Evolutionary conservation across 192 early-diverging fungal species (phyloP).

Genomic region (Piromyces finnis): DNA sequence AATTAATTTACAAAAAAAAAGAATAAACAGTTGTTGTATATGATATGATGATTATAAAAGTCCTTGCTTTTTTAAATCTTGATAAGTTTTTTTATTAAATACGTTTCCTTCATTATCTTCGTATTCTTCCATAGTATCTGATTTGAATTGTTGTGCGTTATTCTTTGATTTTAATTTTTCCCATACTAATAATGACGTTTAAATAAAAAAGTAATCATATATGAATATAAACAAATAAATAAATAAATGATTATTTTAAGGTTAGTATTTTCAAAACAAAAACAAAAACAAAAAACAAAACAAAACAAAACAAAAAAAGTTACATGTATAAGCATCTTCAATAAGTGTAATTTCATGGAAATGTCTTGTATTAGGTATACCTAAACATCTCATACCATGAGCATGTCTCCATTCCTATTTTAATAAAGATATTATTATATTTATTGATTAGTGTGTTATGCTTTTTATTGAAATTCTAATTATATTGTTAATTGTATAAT

Average conservation of each 20-base stretch:
- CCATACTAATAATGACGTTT: conserved; percentile 47
- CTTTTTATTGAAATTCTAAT: too few species aligned
- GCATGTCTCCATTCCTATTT: conserved; percentile 82
- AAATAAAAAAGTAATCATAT: too few species aligned
- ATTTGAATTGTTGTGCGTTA: conserved; percentile 45
- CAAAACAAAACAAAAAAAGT: too few species aligned
- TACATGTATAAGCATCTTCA: conserved; percentile 72
- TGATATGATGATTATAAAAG: conserved; percentile 32
- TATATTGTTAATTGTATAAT: background rate
- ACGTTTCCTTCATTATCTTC: conserved; percentile 71
- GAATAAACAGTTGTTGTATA: too few species aligned
- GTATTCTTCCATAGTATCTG: conserved; percentile 80
- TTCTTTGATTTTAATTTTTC: conserved; percentile 57
- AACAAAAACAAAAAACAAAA: too few species aligned
- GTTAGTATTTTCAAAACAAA: too few species aligned
- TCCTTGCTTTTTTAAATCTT: conserved; percentile 68
- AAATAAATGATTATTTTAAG: too few species aligned
- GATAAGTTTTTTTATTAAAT: conserved; percentile 70
- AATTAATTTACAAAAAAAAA: too few species aligned
- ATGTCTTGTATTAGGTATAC: conserved; percentile 77
- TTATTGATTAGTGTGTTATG: too few species aligned
- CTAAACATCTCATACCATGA: conserved; percentile 79
- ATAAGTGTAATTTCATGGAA: conserved; percentile 84
- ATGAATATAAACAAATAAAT: too few species aligned
- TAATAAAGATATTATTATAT: too few species aligned